These are phyloP conservation scores for Linderniella brevidens DNA, from an alignment of 257 asterid genomes.

Conservation along the genomic window DNA sequence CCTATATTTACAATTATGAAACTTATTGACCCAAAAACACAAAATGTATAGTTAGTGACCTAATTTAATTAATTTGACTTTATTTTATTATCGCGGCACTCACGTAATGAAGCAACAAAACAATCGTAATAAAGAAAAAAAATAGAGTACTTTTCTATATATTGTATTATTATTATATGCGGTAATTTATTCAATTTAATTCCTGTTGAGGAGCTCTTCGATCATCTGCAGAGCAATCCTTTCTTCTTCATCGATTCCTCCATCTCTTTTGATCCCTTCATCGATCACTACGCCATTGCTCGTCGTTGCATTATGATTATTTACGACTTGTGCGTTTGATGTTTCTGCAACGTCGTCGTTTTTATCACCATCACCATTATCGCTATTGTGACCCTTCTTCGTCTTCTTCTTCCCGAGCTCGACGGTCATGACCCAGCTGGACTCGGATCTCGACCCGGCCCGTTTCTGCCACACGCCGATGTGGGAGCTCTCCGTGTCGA, in stretches of 20 bases:
- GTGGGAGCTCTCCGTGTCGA: slow-evolving; percentile 67
- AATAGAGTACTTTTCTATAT: not conserved
- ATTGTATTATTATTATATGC: too few relatives aligned
- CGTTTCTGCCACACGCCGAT: slow-evolving; percentile 95
- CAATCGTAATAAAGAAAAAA: too few relatives aligned
- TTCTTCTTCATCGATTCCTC: slow-evolving; percentile 56
- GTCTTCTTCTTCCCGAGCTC: slow-evolving; percentile 38
- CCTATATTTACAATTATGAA: too few relatives aligned
- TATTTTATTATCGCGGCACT: too few relatives aligned
- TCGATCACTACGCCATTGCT: slow-evolving; percentile 4
- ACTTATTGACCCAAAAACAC: too few relatives aligned
- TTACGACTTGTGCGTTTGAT: not conserved
- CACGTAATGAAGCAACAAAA: too few relatives aligned
- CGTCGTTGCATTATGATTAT: too few relatives aligned
- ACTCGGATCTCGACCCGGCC: slow-evolving; percentile 65
- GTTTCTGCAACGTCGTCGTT: slow-evolving; percentile 4
- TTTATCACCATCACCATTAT: slow-evolving; percentile 5
- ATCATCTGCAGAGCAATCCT: slow-evolving; percentile 68
- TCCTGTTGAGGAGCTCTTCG: slow-evolving; percentile 60
- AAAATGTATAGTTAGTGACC: too few relatives aligned
- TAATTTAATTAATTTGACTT: too few relatives aligned
- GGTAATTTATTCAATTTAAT: too few relatives aligned
- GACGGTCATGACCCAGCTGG: slow-evolving; percentile 82
- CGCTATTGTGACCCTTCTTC: not conserved
- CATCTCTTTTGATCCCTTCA: slow-evolving; percentile 8